Conservation (phyloP, 495 filamentous ascomycete species). For the Venustampulla echinocandica region DNA sequence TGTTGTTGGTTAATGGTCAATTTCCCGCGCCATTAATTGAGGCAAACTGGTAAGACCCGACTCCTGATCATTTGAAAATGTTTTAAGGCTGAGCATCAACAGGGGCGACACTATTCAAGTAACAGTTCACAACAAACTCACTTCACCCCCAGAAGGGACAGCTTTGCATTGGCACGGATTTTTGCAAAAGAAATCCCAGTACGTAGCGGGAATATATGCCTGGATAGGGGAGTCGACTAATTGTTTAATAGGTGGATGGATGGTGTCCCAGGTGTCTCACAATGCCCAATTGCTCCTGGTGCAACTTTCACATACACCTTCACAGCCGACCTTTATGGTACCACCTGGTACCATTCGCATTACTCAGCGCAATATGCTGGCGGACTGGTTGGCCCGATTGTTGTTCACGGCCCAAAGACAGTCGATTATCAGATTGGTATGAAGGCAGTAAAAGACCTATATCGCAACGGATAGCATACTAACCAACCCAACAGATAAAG, state of each 20-base stretch:
- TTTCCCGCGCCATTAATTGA: conserved; percentile 36
- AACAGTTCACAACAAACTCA: conserved; percentile 45
- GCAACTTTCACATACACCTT: conserved; percentile 42
- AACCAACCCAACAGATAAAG: conserved; percentile 27
- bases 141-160: conserved; percentile 28
- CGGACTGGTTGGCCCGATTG: conserved; percentile 38
- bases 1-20: conserved; percentile 37
- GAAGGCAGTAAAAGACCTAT: not conserved
- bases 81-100: not conserved
- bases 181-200: conserved; percentile 22
- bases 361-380: conserved; percentile 47
- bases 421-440: conserved; percentile 31
- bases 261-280: conserved; percentile 34
- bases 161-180: conserved; percentile 46
- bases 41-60: conserved; percentile 20
- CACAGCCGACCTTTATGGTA: conserved; percentile 44
- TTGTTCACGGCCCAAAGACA: conserved; percentile 30
- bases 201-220: not conserved
- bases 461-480: not conserved
- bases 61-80: not conserved
- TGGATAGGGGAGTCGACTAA: not conserved
- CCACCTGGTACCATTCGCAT: conserved; percentile 57
- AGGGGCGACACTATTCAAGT: conserved; percentile 35
- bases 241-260: conserved; percentile 21
- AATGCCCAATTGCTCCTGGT: conserved; percentile 39